A percentile compares a stretch with the other conserved stretches of the same genome.
phyloP scores from a whole-genome alignment of 305 asterid genomes.

The Lippia alba region DNA sequence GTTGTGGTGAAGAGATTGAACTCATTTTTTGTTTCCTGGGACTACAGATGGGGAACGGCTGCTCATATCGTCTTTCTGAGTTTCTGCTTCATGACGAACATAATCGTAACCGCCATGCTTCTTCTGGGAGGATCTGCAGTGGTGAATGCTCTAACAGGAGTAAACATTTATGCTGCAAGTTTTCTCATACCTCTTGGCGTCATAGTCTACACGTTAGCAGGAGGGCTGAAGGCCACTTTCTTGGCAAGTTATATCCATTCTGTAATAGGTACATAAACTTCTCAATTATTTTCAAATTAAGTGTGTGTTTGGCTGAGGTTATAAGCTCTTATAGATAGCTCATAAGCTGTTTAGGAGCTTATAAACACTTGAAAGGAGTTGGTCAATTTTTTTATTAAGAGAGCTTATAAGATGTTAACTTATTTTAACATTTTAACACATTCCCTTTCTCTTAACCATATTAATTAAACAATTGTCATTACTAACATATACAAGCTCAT shows the following conservation, averaged over 20 bases:
- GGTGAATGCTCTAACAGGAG: constrained; percentile 86
- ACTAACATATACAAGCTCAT: no score
- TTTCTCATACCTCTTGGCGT: constrained; percentile 92
- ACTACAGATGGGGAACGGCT: constrained; percentile 84
- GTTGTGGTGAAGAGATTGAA: neutral
- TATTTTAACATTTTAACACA: no score
- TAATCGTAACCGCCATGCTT: constrained; percentile 91
- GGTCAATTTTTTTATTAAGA: no score
- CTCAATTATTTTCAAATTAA: neutral
- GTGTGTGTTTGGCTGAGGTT: no score
- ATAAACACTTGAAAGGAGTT: no score
- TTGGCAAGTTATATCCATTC: constrained; percentile 92
- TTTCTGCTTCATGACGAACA: constrained; percentile 88
- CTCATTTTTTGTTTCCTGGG: constrained; percentile 10
- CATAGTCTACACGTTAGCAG: constrained; percentile 80
- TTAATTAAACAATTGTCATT: no score
- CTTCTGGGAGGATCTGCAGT: constrained; percentile 96
- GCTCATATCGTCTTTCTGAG: constrained; percentile 83
- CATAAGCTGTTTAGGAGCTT: no score
- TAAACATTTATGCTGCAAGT: constrained; percentile 88
- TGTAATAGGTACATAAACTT: constrained; percentile 60
- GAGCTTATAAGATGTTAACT: no score
- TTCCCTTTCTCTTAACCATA: no score
- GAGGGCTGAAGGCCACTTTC: constrained; percentile 94
- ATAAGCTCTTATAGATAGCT: no score